Base-by-base conservation (phyloP, 2,329 filamentous ascomycete species). In the Aspergillus sp. region DNA sequence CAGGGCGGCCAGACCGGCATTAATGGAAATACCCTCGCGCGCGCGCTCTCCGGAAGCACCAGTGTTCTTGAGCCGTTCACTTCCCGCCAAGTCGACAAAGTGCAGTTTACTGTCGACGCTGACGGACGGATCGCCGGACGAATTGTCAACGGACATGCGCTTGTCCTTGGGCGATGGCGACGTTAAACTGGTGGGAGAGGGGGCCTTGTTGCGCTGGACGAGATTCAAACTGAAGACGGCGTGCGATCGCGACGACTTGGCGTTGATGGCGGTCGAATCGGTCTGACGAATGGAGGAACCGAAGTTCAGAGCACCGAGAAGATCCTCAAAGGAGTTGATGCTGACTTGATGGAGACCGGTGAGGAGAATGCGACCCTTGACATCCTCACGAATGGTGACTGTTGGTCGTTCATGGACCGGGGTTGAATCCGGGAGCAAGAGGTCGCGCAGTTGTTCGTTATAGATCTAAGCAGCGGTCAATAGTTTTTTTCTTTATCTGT, bases 21-120 rank as follows among this genome's bases (percentile, higher is more conserved):
- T 98, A 74, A 98, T 98, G 8, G 91, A 95, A 50, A 98, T 98
- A 57, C 93, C 93, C 68, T 98, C 93, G 65, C 83, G 91, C 35
- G 93, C 93, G 48, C 93, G 81, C 58, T 97, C 93, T 39, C 93
- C 93, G 52, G 94, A 90, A 0, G 93, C 93, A 32, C 89, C 88
- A 0, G 93, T 98, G 60, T 98, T 97, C 73, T 98, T 98, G 60
- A 98, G 73, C 57, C 93, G 81, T 71, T 98, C 93, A 64, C 93
- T 97, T 54, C 93, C 93, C 44, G 93, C 93, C 66, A 98, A 73
- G 80, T 98, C 93, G 49, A 98, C 93, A 63, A 98, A 98, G 65
- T 98, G 93, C 43, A 98, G 78, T 70, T 98, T 98, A 80, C 93
- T 98, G 67, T 98, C 93, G 7, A 93, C 86, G 0, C 89, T 96